A percentile compares a stretch with the other conserved stretches of the same genome.
Conservation (phyloP, 345 rosid genomes). For the Mangifera indica region DNA sequence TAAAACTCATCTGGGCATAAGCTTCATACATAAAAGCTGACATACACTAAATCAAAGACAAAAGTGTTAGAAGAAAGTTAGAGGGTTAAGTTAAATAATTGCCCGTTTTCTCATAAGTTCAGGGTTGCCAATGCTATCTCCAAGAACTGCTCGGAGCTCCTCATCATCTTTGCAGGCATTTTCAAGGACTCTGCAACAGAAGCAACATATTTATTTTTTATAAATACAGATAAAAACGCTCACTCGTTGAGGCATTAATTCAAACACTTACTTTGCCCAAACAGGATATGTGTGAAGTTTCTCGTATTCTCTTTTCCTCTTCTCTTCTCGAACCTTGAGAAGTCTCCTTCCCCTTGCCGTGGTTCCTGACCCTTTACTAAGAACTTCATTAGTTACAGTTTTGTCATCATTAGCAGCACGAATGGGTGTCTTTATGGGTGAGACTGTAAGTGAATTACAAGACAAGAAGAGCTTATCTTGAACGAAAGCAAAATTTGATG, state of each 20-base stretch:
- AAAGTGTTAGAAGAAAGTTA: background rate
- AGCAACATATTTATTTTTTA: background rate
- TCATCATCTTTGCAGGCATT: constrained; percentile 74
- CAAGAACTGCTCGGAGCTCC: constrained; percentile 82
- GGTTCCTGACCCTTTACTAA: constrained; percentile 64
- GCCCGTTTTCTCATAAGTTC: constrained; percentile 86
- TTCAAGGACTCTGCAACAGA: constrained; percentile 58
- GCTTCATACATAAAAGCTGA: background rate
- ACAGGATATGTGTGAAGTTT: constrained; percentile 74
- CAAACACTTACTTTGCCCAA: constrained; percentile 77
- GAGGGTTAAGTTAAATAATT: too few species aligned
- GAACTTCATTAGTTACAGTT: background rate
- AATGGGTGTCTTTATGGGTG: background rate
- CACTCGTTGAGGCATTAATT: constrained; percentile 16
- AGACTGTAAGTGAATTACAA: background rate
- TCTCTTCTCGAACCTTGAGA: constrained; percentile 77
- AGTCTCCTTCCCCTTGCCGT: constrained; percentile 88
- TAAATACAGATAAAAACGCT: too few species aligned
- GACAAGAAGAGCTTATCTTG: background rate
- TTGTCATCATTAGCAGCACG: constrained; percentile 4
- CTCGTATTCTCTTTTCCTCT: constrained; percentile 77
- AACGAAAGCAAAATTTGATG: background rate
- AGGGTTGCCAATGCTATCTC: constrained; percentile 89
- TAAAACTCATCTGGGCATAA: background rate
- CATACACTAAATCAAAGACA: background rate